These are phyloP conservation scores for Ophiocordyceps robertsii DNA, from an alignment of 2,329 filamentous ascomycete genomes.

Conservation along the genomic window DNA sequence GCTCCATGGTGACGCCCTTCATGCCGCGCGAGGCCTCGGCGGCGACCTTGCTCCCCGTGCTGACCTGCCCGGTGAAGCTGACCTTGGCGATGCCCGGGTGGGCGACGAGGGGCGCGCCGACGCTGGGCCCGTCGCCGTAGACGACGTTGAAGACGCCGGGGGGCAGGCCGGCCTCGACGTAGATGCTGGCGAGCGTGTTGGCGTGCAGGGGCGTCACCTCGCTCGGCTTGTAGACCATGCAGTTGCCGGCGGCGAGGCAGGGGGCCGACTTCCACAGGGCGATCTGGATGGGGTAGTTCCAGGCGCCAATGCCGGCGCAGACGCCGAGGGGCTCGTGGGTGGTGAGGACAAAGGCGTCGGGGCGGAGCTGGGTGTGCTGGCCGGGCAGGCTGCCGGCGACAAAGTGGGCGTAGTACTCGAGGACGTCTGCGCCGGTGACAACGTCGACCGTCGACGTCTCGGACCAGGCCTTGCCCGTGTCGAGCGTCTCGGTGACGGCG, in stretches of 20 bases:
- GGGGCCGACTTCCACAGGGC: conserved; percentile 82
- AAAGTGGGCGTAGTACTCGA: conserved; percentile 76
- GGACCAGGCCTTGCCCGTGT: conserved; percentile 75
- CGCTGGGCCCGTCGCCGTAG: conserved; percentile 59
- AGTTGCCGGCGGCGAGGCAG: conserved; percentile 74
- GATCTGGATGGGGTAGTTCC: conserved; percentile 89
- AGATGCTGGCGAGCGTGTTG: conserved; percentile 61
- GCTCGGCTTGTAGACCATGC: conserved; percentile 83
- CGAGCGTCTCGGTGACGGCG: conserved; percentile 65
- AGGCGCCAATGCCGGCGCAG: conserved; percentile 76
- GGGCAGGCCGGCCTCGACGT: conserved; percentile 65
- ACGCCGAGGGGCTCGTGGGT: conserved; percentile 72
- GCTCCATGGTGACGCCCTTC: conserved; percentile 88
- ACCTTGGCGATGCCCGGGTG: conserved; percentile 71
- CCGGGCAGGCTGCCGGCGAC: conserved; percentile 71
- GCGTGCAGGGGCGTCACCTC: conserved; percentile 80
- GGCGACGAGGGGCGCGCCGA: conserved; percentile 60
- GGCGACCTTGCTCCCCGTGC: conserved; percentile 72
- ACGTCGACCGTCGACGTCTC: conserved; percentile 79
- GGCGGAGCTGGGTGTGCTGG: conserved; percentile 59
- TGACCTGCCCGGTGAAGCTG: conserved; percentile 79
- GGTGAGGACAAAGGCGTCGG: conserved; percentile 71
- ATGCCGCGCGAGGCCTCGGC: conserved; percentile 60
- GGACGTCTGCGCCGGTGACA: conserved; percentile 68
- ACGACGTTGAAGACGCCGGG: conserved; percentile 79